Conservation (phyloP, 2,329 filamentous ascomycete species). For the Neoarthrinium moseri region DNA sequence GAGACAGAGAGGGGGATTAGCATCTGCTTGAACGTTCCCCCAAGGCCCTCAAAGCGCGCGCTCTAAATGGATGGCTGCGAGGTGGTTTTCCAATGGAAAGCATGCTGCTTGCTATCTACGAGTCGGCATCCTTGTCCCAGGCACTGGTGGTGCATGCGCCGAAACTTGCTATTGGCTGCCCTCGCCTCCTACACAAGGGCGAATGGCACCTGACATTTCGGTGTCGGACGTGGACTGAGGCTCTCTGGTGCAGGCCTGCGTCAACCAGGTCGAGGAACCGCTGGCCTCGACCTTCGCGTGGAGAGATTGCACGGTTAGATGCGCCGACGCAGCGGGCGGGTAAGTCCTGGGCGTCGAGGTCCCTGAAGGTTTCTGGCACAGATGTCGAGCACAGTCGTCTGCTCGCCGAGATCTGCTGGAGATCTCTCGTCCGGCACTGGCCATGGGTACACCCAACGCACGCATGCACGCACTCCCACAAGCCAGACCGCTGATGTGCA, state of each 20-base stretch:
- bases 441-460: too few relatives aligned
- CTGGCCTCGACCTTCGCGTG: background rate
- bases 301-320: background rate
- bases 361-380: background rate
- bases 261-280: background rate
- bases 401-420: background rate
- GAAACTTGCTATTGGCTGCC: conserved; percentile 7
- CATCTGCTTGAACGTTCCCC: too few relatives aligned
- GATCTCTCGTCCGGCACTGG: too few relatives aligned
- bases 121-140: conserved; percentile 2
- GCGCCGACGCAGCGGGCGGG: too few relatives aligned
- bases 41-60: conserved; percentile 5
- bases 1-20: conserved; percentile 3
- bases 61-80: conserved; percentile 1
- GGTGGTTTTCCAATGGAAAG: conserved; percentile 8
- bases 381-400: background rate
- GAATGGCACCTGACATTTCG: conserved; percentile 8
- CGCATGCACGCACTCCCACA: too few relatives aligned
- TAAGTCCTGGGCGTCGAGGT: too few relatives aligned
- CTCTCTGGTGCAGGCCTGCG: background rate
- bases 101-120: conserved; percentile 1
- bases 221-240: background rate
- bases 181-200: background rate
- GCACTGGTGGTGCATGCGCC: conserved; percentile 6
- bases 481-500: too few relatives aligned